A percentile compares a stretch with the other conserved stretches of the same genome.
Evolutionary conservation across 257 asterid genomes (phyloP).

Genomic region (Solanum tarijense): DNA sequence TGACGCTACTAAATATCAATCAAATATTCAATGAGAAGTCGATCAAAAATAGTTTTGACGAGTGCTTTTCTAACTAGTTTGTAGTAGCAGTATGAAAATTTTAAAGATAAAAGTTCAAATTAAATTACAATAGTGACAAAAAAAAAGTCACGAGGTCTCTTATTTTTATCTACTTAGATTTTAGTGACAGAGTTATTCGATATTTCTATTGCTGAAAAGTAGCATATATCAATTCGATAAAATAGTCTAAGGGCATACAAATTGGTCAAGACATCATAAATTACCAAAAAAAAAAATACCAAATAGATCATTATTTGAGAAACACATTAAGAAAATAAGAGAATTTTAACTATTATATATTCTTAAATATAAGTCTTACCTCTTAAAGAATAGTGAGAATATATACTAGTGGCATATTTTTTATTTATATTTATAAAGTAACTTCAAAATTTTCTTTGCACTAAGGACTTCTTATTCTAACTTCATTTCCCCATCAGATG

Average conservation of each 20-base stretch:
- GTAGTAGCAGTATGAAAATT: not conserved
- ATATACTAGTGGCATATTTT: not conserved
- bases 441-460: not conserved
- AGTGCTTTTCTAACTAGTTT: rapidly evolving
- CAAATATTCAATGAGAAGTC: not conserved
- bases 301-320: not conserved
- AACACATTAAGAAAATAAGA: not conserved
- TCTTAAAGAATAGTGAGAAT: not conserved
- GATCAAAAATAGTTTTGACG: rapidly evolving
- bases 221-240: rapidly evolving
- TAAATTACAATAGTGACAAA: no score
- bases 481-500: not conserved
- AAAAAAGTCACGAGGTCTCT: not conserved
- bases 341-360: not conserved
- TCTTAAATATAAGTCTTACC: not conserved
- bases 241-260: not conserved
- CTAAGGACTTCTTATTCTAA: not conserved
- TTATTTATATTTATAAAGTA: not conserved
- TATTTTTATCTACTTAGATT: not conserved
- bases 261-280: not conserved
- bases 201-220: not conserved
- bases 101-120: not conserved
- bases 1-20: rapidly evolving
- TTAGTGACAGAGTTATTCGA: not conserved
- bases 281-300: no score